Percentiles rank a stretch among this genome's conserved stretches.
Conservation (phyloP, 2,329 filamentous ascomycete species). For the Aspergillus ochraceus region DNA sequence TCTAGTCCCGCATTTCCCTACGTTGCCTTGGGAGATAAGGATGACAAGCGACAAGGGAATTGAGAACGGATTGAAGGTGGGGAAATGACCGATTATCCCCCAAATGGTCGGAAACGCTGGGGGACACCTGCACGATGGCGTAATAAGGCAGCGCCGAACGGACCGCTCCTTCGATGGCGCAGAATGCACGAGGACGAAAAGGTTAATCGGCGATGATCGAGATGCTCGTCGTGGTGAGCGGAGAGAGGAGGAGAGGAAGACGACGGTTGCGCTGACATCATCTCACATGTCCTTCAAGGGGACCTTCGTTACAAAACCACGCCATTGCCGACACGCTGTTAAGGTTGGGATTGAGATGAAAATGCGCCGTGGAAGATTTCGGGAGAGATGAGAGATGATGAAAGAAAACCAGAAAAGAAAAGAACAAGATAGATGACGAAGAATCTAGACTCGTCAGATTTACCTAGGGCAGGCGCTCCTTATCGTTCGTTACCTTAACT, state of each 20-base stretch:
- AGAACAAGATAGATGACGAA: neutral
- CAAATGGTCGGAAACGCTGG: conserved; percentile 2
- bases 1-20: neutral
- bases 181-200: conserved; percentile 23
- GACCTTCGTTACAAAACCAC: neutral
- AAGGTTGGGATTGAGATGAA: too few relatives aligned
- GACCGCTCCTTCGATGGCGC: conserved; percentile 9
- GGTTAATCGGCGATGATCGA: conserved; percentile 3
- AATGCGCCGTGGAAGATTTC: neutral
- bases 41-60: neutral
- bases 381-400: neutral
- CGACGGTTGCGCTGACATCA: conserved; percentile 18
- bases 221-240: neutral
- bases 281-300: conserved; percentile 12
- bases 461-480: too few relatives aligned
- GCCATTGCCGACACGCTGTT: neutral
- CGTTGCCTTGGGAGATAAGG: neutral
- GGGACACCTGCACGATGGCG: conserved; percentile 23
- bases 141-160: conserved; percentile 21
- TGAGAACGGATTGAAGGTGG: neutral
- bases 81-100: neutral
- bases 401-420: neutral
- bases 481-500: too few relatives aligned
- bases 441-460: too few relatives aligned
- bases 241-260: neutral